phyloP scores from a whole-genome alignment of 345 rosid genomes.

The Gossypium stocksii region DNA sequence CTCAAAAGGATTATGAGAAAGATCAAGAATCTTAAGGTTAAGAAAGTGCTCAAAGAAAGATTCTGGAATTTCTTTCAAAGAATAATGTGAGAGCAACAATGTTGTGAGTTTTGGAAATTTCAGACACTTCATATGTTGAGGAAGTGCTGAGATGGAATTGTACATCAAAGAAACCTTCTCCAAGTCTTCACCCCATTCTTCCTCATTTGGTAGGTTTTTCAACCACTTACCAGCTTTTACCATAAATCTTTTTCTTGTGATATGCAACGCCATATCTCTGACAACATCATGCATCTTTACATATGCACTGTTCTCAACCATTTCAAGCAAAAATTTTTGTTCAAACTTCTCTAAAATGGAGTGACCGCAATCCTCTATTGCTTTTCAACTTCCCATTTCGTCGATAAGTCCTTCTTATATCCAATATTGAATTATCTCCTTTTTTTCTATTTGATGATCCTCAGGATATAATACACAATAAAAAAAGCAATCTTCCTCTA shows the following conservation, averaged over 20 bases:
- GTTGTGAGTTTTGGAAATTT: neutral
- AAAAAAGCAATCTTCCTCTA: constrained; percentile 15
- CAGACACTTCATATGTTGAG: constrained; percentile 9
- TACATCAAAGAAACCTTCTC: too few species aligned
- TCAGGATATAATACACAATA: constrained; percentile 6
- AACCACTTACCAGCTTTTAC: neutral
- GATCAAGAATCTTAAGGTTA: constrained; percentile 18
- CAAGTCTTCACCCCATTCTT: neutral
- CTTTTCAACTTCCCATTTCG: constrained; percentile 6
- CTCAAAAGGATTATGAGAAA: neutral
- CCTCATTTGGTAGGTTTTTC: neutral
- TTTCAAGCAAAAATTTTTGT: constrained; percentile 17
- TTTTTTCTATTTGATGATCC: too few species aligned
- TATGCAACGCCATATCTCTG: too few species aligned
- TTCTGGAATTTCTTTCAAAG: too few species aligned
- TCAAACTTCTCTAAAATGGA: constrained; percentile 17
- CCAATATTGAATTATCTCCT: too few species aligned
- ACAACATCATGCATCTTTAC: constrained; percentile 20
- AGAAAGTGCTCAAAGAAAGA: constrained; percentile 10
- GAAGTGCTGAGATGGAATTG: neutral
- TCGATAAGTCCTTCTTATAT: neutral
- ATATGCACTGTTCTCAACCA: too few species aligned
- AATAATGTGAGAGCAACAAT: too few species aligned
- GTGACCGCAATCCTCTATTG: constrained; percentile 2
- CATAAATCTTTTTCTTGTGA: too few species aligned